These are phyloP conservation scores for Dalbergia cultrata DNA, from an alignment of 306 rosid genomes.

Conservation along the genomic window DNA sequence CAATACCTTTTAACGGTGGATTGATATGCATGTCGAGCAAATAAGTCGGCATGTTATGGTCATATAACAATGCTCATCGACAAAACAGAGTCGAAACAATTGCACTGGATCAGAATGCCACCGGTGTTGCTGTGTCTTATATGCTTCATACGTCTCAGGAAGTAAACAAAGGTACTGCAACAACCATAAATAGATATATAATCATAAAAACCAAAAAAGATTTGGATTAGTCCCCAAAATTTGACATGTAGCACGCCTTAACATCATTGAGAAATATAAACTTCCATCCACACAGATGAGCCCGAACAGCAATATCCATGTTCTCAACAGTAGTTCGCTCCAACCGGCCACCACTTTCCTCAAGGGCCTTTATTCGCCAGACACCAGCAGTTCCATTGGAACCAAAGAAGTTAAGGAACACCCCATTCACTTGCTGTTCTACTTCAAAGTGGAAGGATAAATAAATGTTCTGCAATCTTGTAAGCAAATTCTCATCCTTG, in stretches of 20 bases:
- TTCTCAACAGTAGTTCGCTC: constrained; percentile 98
- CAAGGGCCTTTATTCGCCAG: constrained; percentile 96
- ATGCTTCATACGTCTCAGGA: constrained; percentile 97
- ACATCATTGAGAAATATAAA: constrained; percentile 94
- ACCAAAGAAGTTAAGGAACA: constrained; percentile 92
- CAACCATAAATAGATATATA: constrained; percentile 45
- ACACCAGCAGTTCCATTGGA: constrained; percentile 99
- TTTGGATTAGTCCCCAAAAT: constrained; percentile 30
- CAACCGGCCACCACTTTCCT: constrained; percentile 99
- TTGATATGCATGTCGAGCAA: no score
- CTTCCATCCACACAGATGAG: constrained; percentile 99
- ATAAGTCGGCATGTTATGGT: no score
- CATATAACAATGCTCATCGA: no score
- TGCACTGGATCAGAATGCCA: constrained; percentile 99
- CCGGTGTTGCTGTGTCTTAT: constrained; percentile 96
- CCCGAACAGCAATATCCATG: constrained; percentile 99
- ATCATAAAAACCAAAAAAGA: constrained; percentile 37
- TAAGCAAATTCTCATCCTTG: constrained; percentile 98
- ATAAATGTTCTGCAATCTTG: constrained; percentile 93
- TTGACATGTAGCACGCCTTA: constrained; percentile 61
- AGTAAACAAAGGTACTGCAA: constrained; percentile 98
- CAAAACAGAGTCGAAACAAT: constrained; percentile 85
- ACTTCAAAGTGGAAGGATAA: constrained; percentile 97
- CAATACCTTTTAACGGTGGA: constrained; percentile 88
- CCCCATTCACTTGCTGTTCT: constrained; percentile 96